Evolutionary conservation across 1,284 basidiomycete species (phyloP), one percentile per base, ranked within the genome.

Genomic region (Thecaphora frezii): DNA sequence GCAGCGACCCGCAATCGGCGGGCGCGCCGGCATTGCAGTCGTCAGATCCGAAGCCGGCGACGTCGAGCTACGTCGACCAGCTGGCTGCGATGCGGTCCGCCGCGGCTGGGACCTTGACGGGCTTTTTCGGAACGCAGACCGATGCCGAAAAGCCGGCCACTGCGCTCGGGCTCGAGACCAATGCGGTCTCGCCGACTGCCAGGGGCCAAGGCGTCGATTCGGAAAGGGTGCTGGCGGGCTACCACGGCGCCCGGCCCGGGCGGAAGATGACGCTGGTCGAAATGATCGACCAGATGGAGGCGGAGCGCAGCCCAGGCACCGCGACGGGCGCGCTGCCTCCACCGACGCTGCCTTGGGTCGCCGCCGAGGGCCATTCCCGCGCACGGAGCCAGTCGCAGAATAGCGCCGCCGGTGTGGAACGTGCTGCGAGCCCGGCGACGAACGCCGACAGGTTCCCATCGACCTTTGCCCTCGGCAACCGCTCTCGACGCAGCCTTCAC

Each of bases 281-380:
- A 16, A 56, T 66, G 50, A 61, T 62, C 21, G 64, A 59, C 45
- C 52, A 66, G 39, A 48, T 62, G 25, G 59, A 66, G 42, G 50
- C 39, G 5, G 39, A 21, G 12, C n/a, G 39, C 5, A 41, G 39
- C 22, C 39, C 39, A 9, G 39, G 12, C n/a, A 22, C 39, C 8
- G n/a, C 39, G 19, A 3, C 39, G 5, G n/a, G 8, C n/a, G n/a
- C 5, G 12, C 39, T 41, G 5, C 39, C 39, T 4, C 39, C 39
- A 16, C 39, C 39, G 4, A 22, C 39, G 19, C 19, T 22, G n/a
- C 39, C 39, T 10, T 41, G 39, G 39, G 19, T 41, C 14, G 39
- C 39, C 9, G 39, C 19, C 19, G 39, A 41, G n/a, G 12, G 33
- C 12, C 33, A 9, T 9, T 4, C 33, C 12, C 33, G 33, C 8